phyloP scores from a whole-genome alignment of 2,329 filamentous ascomycete genomes.

The Sarocladium oryzae region DNA sequence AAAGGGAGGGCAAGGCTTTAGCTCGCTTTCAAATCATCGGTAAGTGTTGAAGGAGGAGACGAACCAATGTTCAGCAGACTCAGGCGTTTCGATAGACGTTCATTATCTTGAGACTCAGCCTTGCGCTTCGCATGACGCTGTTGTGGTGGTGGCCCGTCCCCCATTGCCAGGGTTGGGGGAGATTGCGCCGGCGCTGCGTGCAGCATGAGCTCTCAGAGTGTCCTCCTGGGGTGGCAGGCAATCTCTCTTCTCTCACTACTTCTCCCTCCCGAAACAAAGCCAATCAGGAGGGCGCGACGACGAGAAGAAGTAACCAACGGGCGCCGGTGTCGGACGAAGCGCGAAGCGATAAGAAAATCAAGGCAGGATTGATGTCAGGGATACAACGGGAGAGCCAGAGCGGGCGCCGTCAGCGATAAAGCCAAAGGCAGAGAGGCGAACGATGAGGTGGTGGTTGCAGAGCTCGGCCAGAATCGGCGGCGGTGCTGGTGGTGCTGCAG shows the following conservation, averaged over 20 bases:
- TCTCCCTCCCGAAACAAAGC: neutral
- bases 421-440: neutral
- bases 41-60: too few relatives aligned
- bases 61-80: constrained; percentile 76
- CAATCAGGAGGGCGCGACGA: constrained; percentile 5
- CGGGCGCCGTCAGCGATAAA: neutral
- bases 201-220: constrained; percentile 23
- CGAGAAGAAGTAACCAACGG: neutral
- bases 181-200: constrained; percentile 23
- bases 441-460: neutral
- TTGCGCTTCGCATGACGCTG: constrained; percentile 45
- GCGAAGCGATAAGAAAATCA: constrained; percentile 5
- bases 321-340: neutral
- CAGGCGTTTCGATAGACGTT: constrained; percentile 79
- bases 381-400: neutral
- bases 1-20: neutral
- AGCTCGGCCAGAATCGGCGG: constrained; percentile 20
- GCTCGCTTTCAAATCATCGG: too few relatives aligned
- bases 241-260: neutral
- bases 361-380: neutral
- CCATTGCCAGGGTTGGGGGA: constrained; percentile 15
- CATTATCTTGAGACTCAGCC: constrained; percentile 52
- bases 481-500: constrained; percentile 15
- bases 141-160: constrained; percentile 9
- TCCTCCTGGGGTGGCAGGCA: constrained; percentile 14